Evolutionary conservation across 2,329 filamentous ascomycete genomes (phyloP), one percentile per base, ranked within the genome.

Genomic region (Penicillium hordei): DNA sequence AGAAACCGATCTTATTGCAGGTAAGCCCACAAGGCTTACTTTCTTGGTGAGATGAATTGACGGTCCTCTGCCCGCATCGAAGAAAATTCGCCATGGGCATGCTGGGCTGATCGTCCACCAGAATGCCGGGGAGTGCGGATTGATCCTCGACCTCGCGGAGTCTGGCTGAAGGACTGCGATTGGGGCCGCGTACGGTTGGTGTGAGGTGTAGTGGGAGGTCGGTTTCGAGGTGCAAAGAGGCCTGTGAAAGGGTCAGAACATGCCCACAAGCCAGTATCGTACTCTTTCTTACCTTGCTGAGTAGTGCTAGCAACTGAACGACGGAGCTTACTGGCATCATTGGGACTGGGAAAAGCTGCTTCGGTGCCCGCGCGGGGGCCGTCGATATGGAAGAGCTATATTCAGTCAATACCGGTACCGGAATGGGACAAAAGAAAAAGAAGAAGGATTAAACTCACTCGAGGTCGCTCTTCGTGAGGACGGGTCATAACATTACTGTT

Each of bases 401-500:
- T 39, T n/a, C 77, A 76, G 52, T 57, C 55, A 66, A 42, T 56
- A 54, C 29, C 8, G 50, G 42, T 19, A 57, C 8, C 51, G 4
- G 17, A 23, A 21, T 48, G 23, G 42, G 19, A 31, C 3, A 39
- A 27, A 43, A 39, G 25, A 43, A 53, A 58, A 36, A n/a, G 38
- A 27, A 43, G 52, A 58, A 36, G n/a, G 57, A 29, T 5, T 19
- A 6, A 8, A 59, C 71, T 65, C 73, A 92, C 89, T 82, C 95
- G 95, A 0, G 94, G 94, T 0, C 91, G 87, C 68, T 91, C 96
- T 52, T 89, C 86, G 0, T 86, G 81, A 12, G 87, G 84, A 75
- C 97, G 93, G 0, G 93, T 81, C 91, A 97, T 97, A 31, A 99
- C 92, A 0, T 91, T 93, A 39, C 91, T 96, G 78, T 99, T 99